Conservation (phyloP, 2,329 filamentous ascomycete species). For the Aspergillus sp. region DNA sequence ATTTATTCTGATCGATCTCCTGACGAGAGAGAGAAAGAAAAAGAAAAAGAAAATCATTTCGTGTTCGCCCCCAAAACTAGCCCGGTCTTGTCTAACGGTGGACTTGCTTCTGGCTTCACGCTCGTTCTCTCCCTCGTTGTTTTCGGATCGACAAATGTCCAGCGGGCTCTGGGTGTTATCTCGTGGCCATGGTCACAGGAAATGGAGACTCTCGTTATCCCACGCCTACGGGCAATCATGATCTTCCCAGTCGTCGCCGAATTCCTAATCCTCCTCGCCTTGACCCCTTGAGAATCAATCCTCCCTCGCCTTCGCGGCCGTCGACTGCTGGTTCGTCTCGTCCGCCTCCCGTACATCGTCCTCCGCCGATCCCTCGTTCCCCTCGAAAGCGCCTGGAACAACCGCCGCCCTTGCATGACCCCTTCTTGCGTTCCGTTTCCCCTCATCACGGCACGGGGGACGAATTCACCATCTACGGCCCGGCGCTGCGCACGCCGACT, state of each 20-base stretch:
- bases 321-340: slow-evolving; percentile 18
- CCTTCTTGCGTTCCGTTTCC: slow-evolving; percentile 17
- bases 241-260: slow-evolving; percentile 31
- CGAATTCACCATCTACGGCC: slow-evolving; percentile 13
- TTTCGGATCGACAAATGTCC: slow-evolving; percentile 40
- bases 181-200: slow-evolving; percentile 48
- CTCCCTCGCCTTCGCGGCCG: slow-evolving; percentile 24
- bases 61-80: not conserved
- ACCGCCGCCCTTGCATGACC: slow-evolving; percentile 13
- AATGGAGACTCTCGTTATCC: slow-evolving; percentile 38
- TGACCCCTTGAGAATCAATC: slow-evolving; percentile 30
- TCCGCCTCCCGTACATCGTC: slow-evolving; percentile 24
- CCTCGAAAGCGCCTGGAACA: slow-evolving; percentile 16
- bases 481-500: slow-evolving; percentile 22
- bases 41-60: not conserved
- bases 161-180: slow-evolving; percentile 34
- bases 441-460: slow-evolving; percentile 13
- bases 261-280: slow-evolving; percentile 29
- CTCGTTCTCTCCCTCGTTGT: not conserved
- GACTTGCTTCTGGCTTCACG: slow-evolving; percentile 1
- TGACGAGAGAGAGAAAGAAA: not conserved
- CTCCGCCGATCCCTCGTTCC: slow-evolving; percentile 19
- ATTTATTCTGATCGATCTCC: not conserved
- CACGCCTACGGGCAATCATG: slow-evolving; percentile 31
- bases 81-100: not conserved